Evolutionary conservation across 2,329 filamentous ascomycete genomes (phyloP), one percentile per base, ranked within the genome.

Genomic region (Thelonectria rubi): DNA sequence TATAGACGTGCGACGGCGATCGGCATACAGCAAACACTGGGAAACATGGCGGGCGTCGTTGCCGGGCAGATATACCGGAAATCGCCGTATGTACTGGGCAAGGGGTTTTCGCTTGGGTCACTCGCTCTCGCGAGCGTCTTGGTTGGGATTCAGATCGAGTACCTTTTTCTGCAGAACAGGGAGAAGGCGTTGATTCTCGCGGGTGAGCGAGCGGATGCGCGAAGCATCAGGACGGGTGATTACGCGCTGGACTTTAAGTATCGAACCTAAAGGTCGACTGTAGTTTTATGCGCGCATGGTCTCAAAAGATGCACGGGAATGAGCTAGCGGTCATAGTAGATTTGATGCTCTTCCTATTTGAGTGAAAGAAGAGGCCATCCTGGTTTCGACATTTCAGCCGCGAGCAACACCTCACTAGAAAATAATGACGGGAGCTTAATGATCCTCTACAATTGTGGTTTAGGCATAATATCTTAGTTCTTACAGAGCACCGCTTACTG

Each of bases 1-100:
- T 80, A 79, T 63, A 70, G 75, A 3, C 74, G 79, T 3, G 79
- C 79, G 2, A 77, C 78, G 1, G 77, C 78, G 0, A 79, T 81
- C 39, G 79, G 79, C 8, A 69, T 80, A 45, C 75, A 79, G 53
- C 77, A 79, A 59, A 78, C 78, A 2, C 72, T 80, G 7, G 52
- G 45, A 17, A 55, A 60, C 10, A 46, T 39, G 26, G 40, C 79
- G 1, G 80, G 80, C 9, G 74, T 81, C 17, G 75, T 81, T 2
- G 65, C 74, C 9, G 73, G 73, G 0, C 73, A 76, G 62, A 71
- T 76, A 32, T 76, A 75, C 49, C 66, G 73, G 3, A 69, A 46
- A 58, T 69, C 59, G 45, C 70, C 54, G 52, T 77, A 60, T 30
- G 21, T 55, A 1, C 30, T 60, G 8, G 58, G 58, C 3, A 48